Evolutionary conservation across 176 grass and related monocot genomes (phyloP), one percentile per base, ranked within the genome.

Genomic region (Rhynchospora breviuscula): DNA sequence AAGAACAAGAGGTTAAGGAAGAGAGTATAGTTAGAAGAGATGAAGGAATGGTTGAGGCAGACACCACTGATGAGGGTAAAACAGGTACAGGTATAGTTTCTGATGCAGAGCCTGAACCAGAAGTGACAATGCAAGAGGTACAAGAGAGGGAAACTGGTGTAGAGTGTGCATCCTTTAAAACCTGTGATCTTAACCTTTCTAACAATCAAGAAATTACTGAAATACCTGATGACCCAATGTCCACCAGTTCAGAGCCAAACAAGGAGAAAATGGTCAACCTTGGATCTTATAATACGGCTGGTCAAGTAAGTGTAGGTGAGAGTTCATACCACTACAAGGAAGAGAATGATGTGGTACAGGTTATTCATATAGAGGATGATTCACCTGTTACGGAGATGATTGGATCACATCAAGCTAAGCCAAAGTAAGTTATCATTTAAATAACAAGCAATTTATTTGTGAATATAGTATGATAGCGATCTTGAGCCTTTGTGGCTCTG

Each of bases 151-250:
- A 88, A 83, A 93, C 91, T 25, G 70, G 87, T 43, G 79, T 66
- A 25, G 86, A 89, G 59, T 75, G 89, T 66, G 84, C 68, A 53
- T 93, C 95, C 61, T 98, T 99, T 95, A 91, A 98, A 85, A 93
- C 88, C 35, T 87, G 86, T 83, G 97, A 96, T 83, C 93, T 95
- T 35, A 99, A 99, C 81, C 78, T 99, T 52, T 83, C 93, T 86
- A 87, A 89, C 69, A 87, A 81, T 86, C 89, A 88, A 64, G 97
- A 95, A 78, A 81, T 91, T 84, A 79, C 85, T 78, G 93, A 99
- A 79, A 88, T 90, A 67, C 91, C 84, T 15, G 87, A 86, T 87
- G 88, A 92, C 85, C 72, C 89, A 86, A 84, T 79, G 33, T 43
- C 85, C 85, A 12, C 85, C 85, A 12, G 67, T 73, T 49, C 87